Conservation (phyloP, 768 basidiomycete species). For the Rhizopogon salebrosus region DNA sequence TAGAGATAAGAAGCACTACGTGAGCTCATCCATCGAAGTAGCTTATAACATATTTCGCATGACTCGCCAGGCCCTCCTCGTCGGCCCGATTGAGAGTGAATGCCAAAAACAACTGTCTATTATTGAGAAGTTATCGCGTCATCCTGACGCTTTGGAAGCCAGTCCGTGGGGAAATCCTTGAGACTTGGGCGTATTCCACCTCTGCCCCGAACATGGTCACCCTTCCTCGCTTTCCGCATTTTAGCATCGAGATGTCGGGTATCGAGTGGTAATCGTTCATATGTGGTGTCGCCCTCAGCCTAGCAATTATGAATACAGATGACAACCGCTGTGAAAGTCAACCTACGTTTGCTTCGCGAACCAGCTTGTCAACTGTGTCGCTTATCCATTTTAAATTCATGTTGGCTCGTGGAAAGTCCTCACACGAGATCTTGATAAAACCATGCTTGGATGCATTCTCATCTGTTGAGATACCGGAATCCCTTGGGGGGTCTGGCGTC, state of each 20-base stretch:
- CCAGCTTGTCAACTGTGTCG: slow-evolving; percentile 73
- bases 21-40: not conserved
- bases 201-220: slow-evolving; percentile 58
- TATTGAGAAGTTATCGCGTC: not conserved
- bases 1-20: not conserved
- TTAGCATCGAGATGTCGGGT: slow-evolving; percentile 73
- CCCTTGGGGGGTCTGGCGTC: slow-evolving; percentile 67
- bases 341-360: slow-evolving; percentile 84
- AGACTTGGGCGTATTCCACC: slow-evolving; percentile 56
- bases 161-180: slow-evolving; percentile 79
- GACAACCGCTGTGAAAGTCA: slow-evolving; percentile 1
- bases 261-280: slow-evolving; percentile 75
- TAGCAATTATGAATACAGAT: slow-evolving; percentile 12
- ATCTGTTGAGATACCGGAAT: slow-evolving; percentile 50
- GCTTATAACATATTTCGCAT: not conserved
- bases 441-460: slow-evolving; percentile 56
- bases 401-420: slow-evolving; percentile 72
- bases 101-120: slow-evolving; percentile 5
- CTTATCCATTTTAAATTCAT: slow-evolving; percentile 96
- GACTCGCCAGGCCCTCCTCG: slow-evolving; percentile 3
- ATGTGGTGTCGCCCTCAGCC: slow-evolving; percentile 33
- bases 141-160: slow-evolving; percentile 49
- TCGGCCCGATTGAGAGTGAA: slow-evolving; percentile 1
- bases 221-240: slow-evolving; percentile 65
- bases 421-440: slow-evolving; percentile 87